Evolutionary conservation across 257 asterid species (phyloP).

Genomic region (Solanum okadae): DNA sequence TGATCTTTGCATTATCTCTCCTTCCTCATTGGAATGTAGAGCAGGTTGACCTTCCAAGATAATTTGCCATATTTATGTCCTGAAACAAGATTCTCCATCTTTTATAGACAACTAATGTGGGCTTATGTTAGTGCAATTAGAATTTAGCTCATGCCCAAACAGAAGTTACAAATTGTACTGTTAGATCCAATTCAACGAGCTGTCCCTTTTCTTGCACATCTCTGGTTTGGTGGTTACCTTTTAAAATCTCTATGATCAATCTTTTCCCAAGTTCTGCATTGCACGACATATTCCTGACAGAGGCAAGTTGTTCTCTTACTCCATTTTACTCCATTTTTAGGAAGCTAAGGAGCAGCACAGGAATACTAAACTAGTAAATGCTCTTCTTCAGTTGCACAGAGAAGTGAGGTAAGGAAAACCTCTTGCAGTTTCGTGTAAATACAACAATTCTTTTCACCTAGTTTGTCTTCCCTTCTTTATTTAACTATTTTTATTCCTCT

Average conservation of each 20-base stretch:
- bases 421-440: conserved; percentile 1
- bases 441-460: neutral
- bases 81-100: neutral
- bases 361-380: conserved; percentile 76
- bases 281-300: neutral
- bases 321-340: conserved; percentile 24
- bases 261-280: neutral
- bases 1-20: neutral
- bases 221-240: neutral
- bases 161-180: neutral
- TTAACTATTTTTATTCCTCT: conserved; percentile 9
- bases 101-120: neutral
- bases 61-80: neutral
- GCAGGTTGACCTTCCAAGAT: neutral
- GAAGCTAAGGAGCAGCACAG: conserved; percentile 90
- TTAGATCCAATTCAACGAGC: neutral
- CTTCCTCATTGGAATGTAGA: neutral
- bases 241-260: neutral
- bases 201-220: neutral
- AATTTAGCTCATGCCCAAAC: neutral
- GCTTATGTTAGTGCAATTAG: neutral
- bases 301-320: conserved; percentile 1
- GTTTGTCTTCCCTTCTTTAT: neutral
- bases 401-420: conserved; percentile 62
- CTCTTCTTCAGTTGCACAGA: conserved; percentile 76